A percentile compares a stretch with the other conserved stretches of the same genome.
phyloP scores from a whole-genome alignment of 805 yeast species.

The Candida ponderosae region DNA sequence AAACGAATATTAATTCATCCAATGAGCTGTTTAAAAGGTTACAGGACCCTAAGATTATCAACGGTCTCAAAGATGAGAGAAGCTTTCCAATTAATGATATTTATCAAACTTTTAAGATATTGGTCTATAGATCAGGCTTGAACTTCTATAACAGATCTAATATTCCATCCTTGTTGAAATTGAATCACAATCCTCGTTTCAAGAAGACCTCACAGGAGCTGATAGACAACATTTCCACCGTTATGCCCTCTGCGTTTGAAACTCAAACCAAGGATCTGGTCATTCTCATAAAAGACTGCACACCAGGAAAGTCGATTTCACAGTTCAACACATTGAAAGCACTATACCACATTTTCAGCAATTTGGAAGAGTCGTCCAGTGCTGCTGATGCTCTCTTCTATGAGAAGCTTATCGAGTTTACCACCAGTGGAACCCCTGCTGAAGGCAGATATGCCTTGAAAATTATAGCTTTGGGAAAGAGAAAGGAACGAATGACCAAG shows the following conservation, averaged over 20 bases:
- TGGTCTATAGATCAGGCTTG: conserved; percentile 55
- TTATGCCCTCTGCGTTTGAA: conserved; percentile 58
- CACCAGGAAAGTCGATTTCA: conserved; percentile 14
- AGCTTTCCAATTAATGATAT: conserved; percentile 39
- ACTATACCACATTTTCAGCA: conserved; percentile 47
- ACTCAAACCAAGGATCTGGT: conserved; percentile 48
- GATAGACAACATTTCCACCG: conserved; percentile 49
- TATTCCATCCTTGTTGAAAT: conserved; percentile 43
- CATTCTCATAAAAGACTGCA: conserved; percentile 24
- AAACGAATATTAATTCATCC: conserved; percentile 50
- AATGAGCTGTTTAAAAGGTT: conserved; percentile 55
- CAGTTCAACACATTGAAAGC: conserved; percentile 41
- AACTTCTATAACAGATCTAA: conserved; percentile 61
- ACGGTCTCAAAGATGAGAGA: conserved; percentile 22
- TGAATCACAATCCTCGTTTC: conserved; percentile 24
- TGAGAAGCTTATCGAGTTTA: conserved; percentile 36
- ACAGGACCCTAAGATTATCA: conserved; percentile 41
- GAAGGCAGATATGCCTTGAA: conserved; percentile 63
- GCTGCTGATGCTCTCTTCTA: conserved; percentile 32
- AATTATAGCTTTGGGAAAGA: conserved; percentile 40
- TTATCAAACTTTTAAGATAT: conserved; percentile 43
- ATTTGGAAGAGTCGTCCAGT: conserved; percentile 40
- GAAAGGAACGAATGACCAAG: conserved; percentile 31
- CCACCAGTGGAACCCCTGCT: conserved; percentile 42
- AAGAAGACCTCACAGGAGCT: conserved; percentile 39